These are phyloP conservation scores for Arachnopeziza araneosa DNA, from an alignment of 2,329 filamentous ascomycete species.

Conservation along the genomic window DNA sequence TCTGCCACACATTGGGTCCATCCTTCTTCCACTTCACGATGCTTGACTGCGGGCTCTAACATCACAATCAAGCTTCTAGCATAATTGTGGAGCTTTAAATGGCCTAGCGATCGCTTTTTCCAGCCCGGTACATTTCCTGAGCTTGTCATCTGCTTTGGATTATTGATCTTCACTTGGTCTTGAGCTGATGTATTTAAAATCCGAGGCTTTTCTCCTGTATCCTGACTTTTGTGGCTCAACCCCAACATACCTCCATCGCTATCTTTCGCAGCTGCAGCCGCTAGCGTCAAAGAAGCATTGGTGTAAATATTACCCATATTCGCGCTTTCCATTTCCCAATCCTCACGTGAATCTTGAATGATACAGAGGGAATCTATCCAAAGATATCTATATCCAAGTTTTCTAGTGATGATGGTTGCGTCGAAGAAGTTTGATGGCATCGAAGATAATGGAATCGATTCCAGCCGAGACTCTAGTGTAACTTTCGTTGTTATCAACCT, in stretches of 20 bases:
- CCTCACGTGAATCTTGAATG: not conserved
- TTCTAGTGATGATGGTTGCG: not conserved
- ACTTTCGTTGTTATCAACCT: not conserved
- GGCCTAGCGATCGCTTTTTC: not conserved
- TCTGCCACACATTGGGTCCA: not conserved
- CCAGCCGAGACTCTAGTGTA: not conserved
- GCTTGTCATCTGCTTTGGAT: not conserved
- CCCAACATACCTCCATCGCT: slow-evolving; percentile 2
- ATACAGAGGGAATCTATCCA: not conserved
- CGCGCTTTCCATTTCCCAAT: not conserved
- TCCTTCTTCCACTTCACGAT: slow-evolving; percentile 1
- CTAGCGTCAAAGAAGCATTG: slow-evolving; percentile 6
- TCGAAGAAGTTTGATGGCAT: slow-evolving; percentile 1
- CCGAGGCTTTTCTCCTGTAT: not conserved
- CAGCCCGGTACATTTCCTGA: not conserved
- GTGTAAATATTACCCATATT: slow-evolving; percentile 8
- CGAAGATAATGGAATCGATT: not conserved
- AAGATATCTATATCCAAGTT: not conserved
- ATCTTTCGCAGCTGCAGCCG: slow-evolving; percentile 3
- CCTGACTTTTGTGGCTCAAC: not conserved
- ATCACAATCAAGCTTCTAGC: not conserved
- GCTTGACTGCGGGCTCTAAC: not conserved
- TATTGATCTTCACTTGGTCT: not conserved
- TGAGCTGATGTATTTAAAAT: not conserved
- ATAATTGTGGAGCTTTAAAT: not conserved